A percentile compares a stretch with the other conserved stretches of the same genome.
Conservation (phyloP, 129 eudicot genomes). For the Artemisia argyi region DNA sequence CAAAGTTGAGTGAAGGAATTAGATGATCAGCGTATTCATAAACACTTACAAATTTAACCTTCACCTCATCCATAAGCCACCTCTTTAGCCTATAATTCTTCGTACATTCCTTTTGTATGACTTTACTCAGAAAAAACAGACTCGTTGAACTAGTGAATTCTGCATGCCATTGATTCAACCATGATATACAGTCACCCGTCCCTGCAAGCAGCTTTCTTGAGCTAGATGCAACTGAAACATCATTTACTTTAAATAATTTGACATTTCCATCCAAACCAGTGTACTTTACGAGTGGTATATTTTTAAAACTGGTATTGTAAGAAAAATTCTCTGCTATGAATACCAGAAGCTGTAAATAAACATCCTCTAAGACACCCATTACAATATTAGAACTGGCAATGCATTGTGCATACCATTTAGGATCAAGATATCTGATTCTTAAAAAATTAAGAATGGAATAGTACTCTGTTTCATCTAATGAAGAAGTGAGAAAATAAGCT, state of each 20-base stretch:
- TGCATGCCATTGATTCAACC: neutral
- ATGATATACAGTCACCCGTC: too few species aligned
- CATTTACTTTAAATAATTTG: conserved; percentile 13
- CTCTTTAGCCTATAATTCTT: neutral
- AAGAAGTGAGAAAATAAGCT: conserved; percentile 31
- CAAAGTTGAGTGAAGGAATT: neutral
- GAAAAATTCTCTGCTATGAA: conserved; percentile 31
- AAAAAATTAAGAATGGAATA: conserved; percentile 26
- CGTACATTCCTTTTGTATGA: neutral
- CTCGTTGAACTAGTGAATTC: neutral
- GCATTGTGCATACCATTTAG: conserved; percentile 54
- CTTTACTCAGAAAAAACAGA: neutral
- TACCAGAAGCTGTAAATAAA: conserved; percentile 41
- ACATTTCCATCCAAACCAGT: conserved; percentile 22
- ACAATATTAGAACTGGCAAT: conserved; percentile 45
- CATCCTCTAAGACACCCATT: conserved; percentile 40
- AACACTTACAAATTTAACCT: neutral
- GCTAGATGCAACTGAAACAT: too few species aligned
- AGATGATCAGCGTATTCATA: neutral
- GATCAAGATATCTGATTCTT: conserved; percentile 33
- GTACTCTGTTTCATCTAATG: conserved; percentile 37
- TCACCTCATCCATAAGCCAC: neutral
- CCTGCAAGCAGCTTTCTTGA: too few species aligned
- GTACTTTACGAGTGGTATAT: conserved; percentile 43
- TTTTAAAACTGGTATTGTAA: conserved; percentile 23